These are phyloP conservation scores for Plectranthus barbatus DNA, from an alignment of 257 asterid species.

Conservation along the genomic window DNA sequence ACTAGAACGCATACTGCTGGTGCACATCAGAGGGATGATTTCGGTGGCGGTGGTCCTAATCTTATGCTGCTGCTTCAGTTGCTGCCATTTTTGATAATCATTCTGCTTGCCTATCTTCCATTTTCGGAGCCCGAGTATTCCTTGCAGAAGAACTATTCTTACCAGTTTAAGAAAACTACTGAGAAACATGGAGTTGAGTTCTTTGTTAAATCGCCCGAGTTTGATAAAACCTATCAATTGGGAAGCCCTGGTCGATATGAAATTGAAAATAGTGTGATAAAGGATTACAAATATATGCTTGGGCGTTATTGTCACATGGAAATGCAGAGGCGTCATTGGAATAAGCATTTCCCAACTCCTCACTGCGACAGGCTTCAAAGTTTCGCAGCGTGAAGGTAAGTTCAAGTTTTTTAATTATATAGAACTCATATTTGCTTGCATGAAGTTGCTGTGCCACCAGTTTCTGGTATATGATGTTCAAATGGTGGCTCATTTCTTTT, in stretches of 20 bases:
- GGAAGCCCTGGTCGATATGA: conserved; percentile 54
- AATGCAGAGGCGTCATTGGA: conserved; percentile 98
- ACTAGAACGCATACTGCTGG: conserved; percentile 36
- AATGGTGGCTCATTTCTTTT: not conserved
- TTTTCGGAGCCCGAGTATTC: conserved; percentile 94
- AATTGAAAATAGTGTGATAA: conserved; percentile 60
- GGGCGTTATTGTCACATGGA: conserved; percentile 91
- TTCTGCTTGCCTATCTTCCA: conserved; percentile 91
- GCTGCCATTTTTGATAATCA: conserved; percentile 35
- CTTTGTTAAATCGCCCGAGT: conserved; percentile 65
- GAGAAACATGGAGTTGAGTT: conserved; percentile 69
- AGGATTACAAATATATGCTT: conserved; percentile 73
- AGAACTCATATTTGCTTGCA: not conserved
- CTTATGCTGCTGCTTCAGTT: conserved; percentile 68
- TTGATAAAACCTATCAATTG: conserved; percentile 56
- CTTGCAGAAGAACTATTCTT: conserved; percentile 72
- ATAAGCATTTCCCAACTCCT: conserved; percentile 73
- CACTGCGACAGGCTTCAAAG: conserved; percentile 64
- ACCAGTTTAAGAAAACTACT: conserved; percentile 61
- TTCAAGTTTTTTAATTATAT: not conserved
- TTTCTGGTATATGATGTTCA: not conserved
- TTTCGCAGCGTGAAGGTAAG: conserved; percentile 63
- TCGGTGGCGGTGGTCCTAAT: conserved; percentile 56
- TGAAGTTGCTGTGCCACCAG: not conserved
- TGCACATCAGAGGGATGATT: conserved; percentile 59